A percentile compares a stretch with the other conserved stretches of the same genome.
These are phyloP conservation scores for Rhodotorula graminis DNA, from an alignment of 768 basidiomycete genomes.

Conservation along the genomic window DNA sequence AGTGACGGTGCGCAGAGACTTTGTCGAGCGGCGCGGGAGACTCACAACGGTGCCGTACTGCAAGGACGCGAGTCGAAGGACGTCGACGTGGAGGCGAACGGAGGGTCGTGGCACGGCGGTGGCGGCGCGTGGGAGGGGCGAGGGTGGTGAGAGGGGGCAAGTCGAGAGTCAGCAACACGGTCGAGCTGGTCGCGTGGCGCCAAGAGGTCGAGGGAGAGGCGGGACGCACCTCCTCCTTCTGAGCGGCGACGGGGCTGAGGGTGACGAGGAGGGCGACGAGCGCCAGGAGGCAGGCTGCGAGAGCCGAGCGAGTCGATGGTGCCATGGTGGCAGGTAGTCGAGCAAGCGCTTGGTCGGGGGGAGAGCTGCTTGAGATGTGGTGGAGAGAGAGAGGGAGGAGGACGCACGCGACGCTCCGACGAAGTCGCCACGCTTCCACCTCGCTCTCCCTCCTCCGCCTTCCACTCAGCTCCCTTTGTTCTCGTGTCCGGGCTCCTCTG, in stretches of 20 bases:
- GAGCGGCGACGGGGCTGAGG: constrained; percentile 19
- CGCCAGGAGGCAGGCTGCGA: constrained; percentile 21
- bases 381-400: background rate
- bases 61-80: background rate
- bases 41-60: constrained; percentile 38
- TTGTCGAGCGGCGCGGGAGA: background rate
- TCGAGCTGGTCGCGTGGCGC: background rate
- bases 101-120: background rate
- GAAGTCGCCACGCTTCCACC: too few species aligned
- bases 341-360: background rate
- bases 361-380: background rate
- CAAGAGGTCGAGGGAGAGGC: background rate
- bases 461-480: too few species aligned
- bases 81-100: constrained; percentile 19
- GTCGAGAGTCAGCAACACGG: constrained; percentile 1
- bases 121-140: background rate
- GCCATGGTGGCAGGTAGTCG: background rate
- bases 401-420: background rate
- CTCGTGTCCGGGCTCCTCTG: too few species aligned
- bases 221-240: constrained; percentile 35
- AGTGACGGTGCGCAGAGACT: background rate
- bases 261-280: constrained; percentile 28
- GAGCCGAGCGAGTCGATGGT: constrained; percentile 6
- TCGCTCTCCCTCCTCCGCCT: too few species aligned
- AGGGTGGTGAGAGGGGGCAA: background rate